These are phyloP conservation scores for Udeniomyces megalosporus DNA, from an alignment of 768 basidiomycete genomes.

Conservation along the genomic window DNA sequence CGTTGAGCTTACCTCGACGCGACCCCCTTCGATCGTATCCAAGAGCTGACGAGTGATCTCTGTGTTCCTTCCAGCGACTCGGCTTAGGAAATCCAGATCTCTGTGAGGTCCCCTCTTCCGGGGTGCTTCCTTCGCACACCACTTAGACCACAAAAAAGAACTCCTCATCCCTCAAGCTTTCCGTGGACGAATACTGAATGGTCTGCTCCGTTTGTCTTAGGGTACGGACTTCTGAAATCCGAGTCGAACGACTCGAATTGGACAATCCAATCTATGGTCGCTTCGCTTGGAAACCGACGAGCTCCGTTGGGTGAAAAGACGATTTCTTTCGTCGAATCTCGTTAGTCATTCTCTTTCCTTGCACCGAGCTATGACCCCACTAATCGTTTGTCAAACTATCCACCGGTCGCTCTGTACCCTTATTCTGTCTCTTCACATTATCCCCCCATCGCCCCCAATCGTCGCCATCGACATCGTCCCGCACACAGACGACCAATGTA, in stretches of 20 bases:
- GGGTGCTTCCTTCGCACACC: too few species aligned
- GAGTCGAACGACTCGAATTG: not conserved
- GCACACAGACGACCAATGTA: conserved; percentile 17
- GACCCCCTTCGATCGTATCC: too few species aligned
- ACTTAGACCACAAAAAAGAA: too few species aligned
- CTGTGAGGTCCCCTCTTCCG: conserved; percentile 5
- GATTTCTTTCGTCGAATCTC: conserved; percentile 18
- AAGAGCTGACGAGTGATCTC: too few species aligned
- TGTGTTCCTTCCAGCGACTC: conserved; percentile 11
- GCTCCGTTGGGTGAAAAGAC: conserved; percentile 13
- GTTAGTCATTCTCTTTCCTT: conserved; percentile 2
- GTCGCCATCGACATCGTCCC: too few species aligned
- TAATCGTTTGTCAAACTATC: too few species aligned
- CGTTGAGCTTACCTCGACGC: too few species aligned
- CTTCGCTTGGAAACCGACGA: conserved; percentile 11
- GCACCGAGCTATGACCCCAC: not conserved
- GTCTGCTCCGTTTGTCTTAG: not conserved
- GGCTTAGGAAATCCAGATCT: conserved; percentile 16
- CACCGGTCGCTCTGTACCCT: too few species aligned
- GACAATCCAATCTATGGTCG: conserved; percentile 5
- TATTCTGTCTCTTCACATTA: too few species aligned
- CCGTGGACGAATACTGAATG: not conserved
- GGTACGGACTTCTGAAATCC: conserved; percentile 1
- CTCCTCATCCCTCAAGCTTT: too few species aligned
- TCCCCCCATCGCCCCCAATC: too few species aligned